Base-by-base conservation (phyloP, 768 basidiomycete genomes). In the Trametopsis cervina region DNA sequence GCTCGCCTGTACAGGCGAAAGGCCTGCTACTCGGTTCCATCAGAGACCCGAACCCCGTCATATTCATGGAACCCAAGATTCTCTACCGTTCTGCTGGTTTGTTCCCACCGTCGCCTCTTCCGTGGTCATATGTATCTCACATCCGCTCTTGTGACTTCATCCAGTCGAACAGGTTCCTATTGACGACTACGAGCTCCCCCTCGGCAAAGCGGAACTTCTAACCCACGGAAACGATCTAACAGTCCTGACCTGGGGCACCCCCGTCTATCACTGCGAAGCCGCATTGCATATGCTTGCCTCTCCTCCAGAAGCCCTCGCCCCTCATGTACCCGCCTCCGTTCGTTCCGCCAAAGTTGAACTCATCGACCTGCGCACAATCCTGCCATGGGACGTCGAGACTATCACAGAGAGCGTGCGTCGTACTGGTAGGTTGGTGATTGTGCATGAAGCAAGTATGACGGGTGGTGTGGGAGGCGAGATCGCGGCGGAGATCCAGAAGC, bases 31-130 rank as follows among this genome's bases (percentile, higher is more conserved):
- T 96, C 7, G 78, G 81, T 13, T 83, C 91, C 0, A 90, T 97
- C 46, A 80, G 92, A 27, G 93, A 97, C 58, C 89, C 90, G 0
- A 94, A 94, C 58, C 94, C 94, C 0, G 88, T 92, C 12, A 80
- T 97, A 38, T 90, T 97, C 65, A 89, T 97, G 83, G 93, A 97
- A 64, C 93, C 93, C 39, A 84, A 97, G 69, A 78, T 95, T 48
- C 69, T 97, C 12, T 97, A 97, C 63, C 83, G 93, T 42, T 93
- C 92, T 39, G 80, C 93, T 58, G 78, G 86, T 86, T 55, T 18
- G 57, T 46, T 42, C 49, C 46, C 12, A 10, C 7, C 20, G 11
- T 22, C 6, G 13, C 29, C 12, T 1, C 9, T 12, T 7, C 3
- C 6, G 18, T 18, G 7, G n/a, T 18, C 41, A 13, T 46, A 35